These are phyloP conservation scores for Craspedostauros australis DNA, from an alignment of 108 stramenopile genomes.

Conservation along the genomic window DNA sequence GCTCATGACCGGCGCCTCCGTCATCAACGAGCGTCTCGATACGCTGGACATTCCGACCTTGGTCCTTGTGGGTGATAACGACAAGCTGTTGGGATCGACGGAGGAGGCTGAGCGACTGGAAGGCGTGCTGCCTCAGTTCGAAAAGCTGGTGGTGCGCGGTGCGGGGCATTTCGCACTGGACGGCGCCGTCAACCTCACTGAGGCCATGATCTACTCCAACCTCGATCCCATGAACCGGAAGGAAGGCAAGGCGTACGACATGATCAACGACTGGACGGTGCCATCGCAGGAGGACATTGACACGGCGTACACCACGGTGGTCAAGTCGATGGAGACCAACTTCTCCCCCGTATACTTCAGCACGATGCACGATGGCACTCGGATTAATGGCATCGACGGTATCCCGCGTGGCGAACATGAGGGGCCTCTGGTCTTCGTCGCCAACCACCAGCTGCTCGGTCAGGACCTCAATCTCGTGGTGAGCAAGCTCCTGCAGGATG, in stretches of 20 bases:
- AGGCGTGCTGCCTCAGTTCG: constrained; percentile 48
- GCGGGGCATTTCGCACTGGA: constrained; percentile 81
- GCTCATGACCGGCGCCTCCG: constrained; percentile 57
- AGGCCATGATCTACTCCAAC: constrained; percentile 68
- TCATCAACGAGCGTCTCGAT: constrained; percentile 45
- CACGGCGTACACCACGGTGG: constrained; percentile 32
- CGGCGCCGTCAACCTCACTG: constrained; percentile 75
- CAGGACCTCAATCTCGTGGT: constrained; percentile 70
- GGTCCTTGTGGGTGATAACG: constrained; percentile 65
- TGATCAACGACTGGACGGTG: constrained; percentile 66
- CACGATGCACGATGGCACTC: constrained; percentile 57
- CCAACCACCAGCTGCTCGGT: constrained; percentile 83
- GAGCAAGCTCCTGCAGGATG: constrained; percentile 56
- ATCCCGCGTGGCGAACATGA: constrained; percentile 42
- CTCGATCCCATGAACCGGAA: constrained; percentile 44
- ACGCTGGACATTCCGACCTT: constrained; percentile 60
- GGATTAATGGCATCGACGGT: constrained; percentile 50
- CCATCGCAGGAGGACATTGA: constrained; percentile 52
- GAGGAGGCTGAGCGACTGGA: constrained; percentile 56
- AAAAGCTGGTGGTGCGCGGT: constrained; percentile 46
- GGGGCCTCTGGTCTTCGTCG: constrained; percentile 77
- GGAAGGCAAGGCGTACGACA: constrained; percentile 50
- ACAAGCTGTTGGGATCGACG: constrained; percentile 68
- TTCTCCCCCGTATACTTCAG: constrained; percentile 78
- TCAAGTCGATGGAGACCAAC: constrained; percentile 50